Conservation (phyloP, 345 rosid genomes). For the Acer saccharum region DNA sequence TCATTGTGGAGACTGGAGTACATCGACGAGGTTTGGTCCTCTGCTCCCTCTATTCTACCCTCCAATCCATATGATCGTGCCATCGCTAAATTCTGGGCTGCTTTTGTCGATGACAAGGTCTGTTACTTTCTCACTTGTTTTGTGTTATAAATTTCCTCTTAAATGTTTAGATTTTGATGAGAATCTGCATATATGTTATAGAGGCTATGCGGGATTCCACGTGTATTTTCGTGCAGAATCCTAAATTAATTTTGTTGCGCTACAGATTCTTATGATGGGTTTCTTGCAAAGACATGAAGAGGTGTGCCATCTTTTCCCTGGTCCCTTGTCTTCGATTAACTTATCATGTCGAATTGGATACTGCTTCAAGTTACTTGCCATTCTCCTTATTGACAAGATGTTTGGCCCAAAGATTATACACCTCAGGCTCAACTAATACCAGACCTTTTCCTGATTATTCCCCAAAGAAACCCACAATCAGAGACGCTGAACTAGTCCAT, state of each 20-base stretch:
- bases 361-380: constrained; percentile 18
- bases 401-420: constrained; percentile 29
- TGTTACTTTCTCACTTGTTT: background rate
- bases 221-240: too few species aligned
- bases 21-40: constrained; percentile 68
- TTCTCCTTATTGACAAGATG: constrained; percentile 23
- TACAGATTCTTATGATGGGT: constrained; percentile 44
- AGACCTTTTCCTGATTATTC: constrained; percentile 94
- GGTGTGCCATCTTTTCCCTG: constrained; percentile 35
- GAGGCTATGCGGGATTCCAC: too few species aligned
- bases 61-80: constrained; percentile 69
- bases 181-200: too few species aligned
- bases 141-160: too few species aligned
- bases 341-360: constrained; percentile 18
- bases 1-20: constrained; percentile 72
- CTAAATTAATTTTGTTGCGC: too few species aligned
- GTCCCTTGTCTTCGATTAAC: constrained; percentile 33
- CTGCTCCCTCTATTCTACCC: constrained; percentile 66
- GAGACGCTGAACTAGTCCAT: constrained; percentile 70
- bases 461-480: constrained; percentile 72
- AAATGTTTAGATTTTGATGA: too few species aligned
- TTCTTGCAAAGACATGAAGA: constrained; percentile 50
- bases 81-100: constrained; percentile 75
- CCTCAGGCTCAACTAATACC: constrained; percentile 32
- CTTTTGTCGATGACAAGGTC: constrained; percentile 72